Percentiles rank a stretch among this genome's conserved stretches.
phyloP scores from a whole-genome alignment of 1,284 basidiomycete genomes.

The Violaceomyces palustris region DNA sequence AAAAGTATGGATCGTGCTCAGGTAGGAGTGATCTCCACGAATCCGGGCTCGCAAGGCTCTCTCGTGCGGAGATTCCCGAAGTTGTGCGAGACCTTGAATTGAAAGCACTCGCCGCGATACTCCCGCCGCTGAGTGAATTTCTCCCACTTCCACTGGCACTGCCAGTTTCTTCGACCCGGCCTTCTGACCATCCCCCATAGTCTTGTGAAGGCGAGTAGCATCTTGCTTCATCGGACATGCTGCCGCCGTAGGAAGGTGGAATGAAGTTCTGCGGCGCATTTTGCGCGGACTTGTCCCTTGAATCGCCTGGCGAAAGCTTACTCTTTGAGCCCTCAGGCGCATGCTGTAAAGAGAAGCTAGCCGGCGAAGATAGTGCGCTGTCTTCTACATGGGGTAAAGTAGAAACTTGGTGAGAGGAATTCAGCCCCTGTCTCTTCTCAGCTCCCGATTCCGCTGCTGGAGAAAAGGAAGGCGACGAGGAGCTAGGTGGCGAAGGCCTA shows the following conservation, averaged over 20 bases:
- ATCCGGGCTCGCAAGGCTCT: constrained; percentile 28
- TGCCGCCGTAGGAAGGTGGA: background rate
- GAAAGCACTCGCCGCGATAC: background rate
- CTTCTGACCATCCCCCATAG: background rate
- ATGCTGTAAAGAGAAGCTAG: constrained; percentile 1
- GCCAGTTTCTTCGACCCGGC: too few relatives aligned
- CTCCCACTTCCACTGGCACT: background rate
- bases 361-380: constrained; percentile 6
- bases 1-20: constrained; percentile 38
- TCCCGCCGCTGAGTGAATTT: background rate
- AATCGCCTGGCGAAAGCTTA: background rate
- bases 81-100: background rate
- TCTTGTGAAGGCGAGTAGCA: background rate
- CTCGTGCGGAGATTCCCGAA: constrained; percentile 2
- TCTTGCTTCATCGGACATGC: background rate
- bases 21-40: constrained; percentile 38
- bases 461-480: constrained; percentile 12
- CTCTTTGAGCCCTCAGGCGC: background rate
- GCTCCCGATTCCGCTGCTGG: too few relatives aligned
- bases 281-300: too few relatives aligned
- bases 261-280: too few relatives aligned
- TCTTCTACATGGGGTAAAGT: background rate
- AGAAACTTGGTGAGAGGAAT: too few relatives aligned
- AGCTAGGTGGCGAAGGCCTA: constrained; percentile 4
- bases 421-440: too few relatives aligned